Base-by-base conservation (phyloP, 139 green algal genomes). In the Monoraphidium neglectum region DNA sequence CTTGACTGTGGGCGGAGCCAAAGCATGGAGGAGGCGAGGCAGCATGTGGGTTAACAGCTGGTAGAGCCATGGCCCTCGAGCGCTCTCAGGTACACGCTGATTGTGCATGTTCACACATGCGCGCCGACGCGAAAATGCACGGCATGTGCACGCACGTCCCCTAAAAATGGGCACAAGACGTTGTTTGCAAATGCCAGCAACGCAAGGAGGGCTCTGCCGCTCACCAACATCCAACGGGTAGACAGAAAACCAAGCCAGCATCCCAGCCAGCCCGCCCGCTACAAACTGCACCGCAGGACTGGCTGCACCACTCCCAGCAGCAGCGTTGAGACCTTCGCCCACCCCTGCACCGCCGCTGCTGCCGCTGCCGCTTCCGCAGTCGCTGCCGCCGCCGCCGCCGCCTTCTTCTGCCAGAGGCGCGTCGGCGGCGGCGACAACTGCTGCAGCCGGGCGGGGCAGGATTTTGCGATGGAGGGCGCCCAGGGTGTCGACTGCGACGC, bases 171-270 rank as follows among this genome's bases (percentile, higher is more conserved):
- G n/a, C n/a, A n/a, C n/a, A n/a, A n/a, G n/a, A n/a, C n/a, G n/a
- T n/a, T n/a, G n/a, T n/a, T n/a, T n/a, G n/a, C n/a, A n/a, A n/a
- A n/a, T n/a, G n/a, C n/a, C n/a, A n/a, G n/a, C n/a, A n/a, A n/a
- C n/a, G n/a, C n/a, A n/a, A n/a, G n/a, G n/a, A n/a, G n/a, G n/a
- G n/a, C n/a, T n/a, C n/a, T n/a, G n/a, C n/a, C 82, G 85, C 74
- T 95, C 94, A 24, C 94, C 63, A 12, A 94, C 82, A 57, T 95
- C 91, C 16, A 94, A 46, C 3, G 86, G 86, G 66, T 94, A 95
- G 18, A 94, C 82, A 43, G 61, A 77, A 4, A 82, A 54, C 87
- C 88, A 93, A 28, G 88, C 81, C 1, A 87, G 23, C 2, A 79
- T 70, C 0, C 88, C 90, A 23, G 84, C 87, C 15, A 87, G n/a